Evolutionary conservation across 768 basidiomycete species (phyloP), one percentile per base, ranked within the genome.

Genomic region (Suillus paluster): DNA sequence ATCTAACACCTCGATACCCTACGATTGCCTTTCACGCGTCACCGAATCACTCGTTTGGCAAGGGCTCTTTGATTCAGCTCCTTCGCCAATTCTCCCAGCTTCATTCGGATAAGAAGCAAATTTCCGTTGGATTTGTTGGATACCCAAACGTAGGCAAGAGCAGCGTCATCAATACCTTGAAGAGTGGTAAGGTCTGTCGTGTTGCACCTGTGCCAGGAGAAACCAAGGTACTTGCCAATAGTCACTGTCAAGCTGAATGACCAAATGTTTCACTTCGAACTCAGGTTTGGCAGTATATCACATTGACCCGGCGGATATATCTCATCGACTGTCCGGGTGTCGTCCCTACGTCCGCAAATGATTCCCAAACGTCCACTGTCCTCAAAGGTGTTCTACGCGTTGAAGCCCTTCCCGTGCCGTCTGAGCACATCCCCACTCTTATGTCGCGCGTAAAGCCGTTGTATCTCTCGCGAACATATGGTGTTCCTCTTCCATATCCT

Each of bases 301-400:
- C 95, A 33, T 81, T 99, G 45, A 99, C 96, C 63, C 87, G 91
- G 65, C 86, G 92, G 58, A 99, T 99, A 73, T 99, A 98, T 81
- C 90, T 99, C 67, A 98, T 99, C 79, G 97, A 99, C 78, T 99
- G 97, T 73, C 97, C 97, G 33, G 97, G 97, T 54, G 93, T 99
- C 75, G 97, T 98, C 2, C 97, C 97, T 2, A 90, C 95, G 19
- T 96, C 95, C 25, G 91, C 94, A 2, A 84, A 92, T 64, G 96
- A 99, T 75, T 86, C 91, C 2, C 90, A 97, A 71, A 94, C 94
- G 0, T 86, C 88, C 17, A 97, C 89, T 5, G 97, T 99, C 25
- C 85, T 99, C 62, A 99, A 99, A 77, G 97, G 97, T 21, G 96
- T 98, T 54, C 87, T 99, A 42, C 91, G 97, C 62, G 94, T 99